Conservation (phyloP, 192 early-diverging fungal genomes). For the Jimgerdemannia flammicorona region DNA sequence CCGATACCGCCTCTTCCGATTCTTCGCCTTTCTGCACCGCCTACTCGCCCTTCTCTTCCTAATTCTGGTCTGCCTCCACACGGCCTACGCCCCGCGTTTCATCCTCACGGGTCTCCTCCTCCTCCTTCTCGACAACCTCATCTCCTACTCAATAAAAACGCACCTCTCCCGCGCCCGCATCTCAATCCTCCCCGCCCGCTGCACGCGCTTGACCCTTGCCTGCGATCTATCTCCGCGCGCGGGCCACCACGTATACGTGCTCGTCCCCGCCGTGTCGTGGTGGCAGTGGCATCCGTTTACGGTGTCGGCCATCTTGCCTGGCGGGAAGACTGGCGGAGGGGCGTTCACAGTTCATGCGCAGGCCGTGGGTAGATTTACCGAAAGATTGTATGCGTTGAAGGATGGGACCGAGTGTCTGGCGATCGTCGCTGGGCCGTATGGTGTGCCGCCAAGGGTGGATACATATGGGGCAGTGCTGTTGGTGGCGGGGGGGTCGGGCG, state of each 20-base stretch:
- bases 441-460: constrained; percentile 16
- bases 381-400: constrained; percentile 26
- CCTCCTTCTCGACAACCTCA: constrained; percentile 38
- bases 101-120: constrained; percentile 37
- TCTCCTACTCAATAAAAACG: constrained; percentile 40
- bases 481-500: constrained; percentile 40
- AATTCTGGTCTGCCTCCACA: constrained; percentile 42
- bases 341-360: constrained; percentile 31
- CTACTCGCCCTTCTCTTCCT: constrained; percentile 38
- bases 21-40: constrained; percentile 45
- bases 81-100: constrained; percentile 53
- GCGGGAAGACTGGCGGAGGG: neutral
- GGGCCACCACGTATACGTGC: constrained; percentile 44
- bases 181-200: constrained; percentile 24
- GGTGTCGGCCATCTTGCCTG: constrained; percentile 27
- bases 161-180: constrained; percentile 31
- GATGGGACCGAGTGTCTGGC: constrained; percentile 27
- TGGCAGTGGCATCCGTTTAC: constrained; percentile 57
- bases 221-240: constrained; percentile 11
- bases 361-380: constrained; percentile 40
- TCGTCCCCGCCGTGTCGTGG: constrained; percentile 42
- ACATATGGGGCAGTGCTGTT: constrained; percentile 21
- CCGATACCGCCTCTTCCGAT: constrained; percentile 36
- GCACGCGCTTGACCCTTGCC: constrained; percentile 31
- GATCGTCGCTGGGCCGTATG: constrained; percentile 43